Evolutionary conservation across 1,284 basidiomycete genomes (phyloP), one percentile per base, ranked within the genome.

Genomic region (Boletellus deceptivus): DNA sequence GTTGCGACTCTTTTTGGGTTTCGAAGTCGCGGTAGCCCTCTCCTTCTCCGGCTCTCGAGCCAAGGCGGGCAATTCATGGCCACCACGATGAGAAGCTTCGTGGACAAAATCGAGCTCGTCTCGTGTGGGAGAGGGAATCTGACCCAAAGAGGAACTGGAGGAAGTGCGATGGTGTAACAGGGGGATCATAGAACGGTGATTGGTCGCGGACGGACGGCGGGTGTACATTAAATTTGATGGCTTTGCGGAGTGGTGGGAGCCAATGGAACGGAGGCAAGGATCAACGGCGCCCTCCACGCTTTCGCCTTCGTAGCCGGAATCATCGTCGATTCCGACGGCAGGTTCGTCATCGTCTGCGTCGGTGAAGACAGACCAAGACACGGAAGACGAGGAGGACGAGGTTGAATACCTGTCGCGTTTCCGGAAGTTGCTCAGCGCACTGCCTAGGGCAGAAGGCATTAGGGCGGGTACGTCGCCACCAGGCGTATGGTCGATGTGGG

Each of bases 131-230:
- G 74, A 66, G 53, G 67, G 63, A 48, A 62, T 62, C 54, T 68
- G 71, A 51, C 75, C 73, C 49, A 70, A 70, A 61, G 75, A 73
- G 57, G 72, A 71, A 52, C 62, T 64, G 49, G 69, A 70, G 16
- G 77, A 77, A 24, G 74, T 73, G 61, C 79, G 80, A 43, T 74
- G 74, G 58, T 82, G 78, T 46, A 82, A 70, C 48, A 75, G 72
- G 48, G 83, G 79, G 22, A 85, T 76, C 43, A 76, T 81, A 4
- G 80, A 80, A 40, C 74, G 77, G 59, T 82, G 80, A 72, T 89
- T 89, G 44, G 83, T 88, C 16, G 80, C 73, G 29, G 84, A 85
- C 2, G 86, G 86, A 8, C 82, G 76, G 50, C 87, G 83, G 50
- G 83, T 77, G 61, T 89, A 88, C 6, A 77, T 80, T 7, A 89